Evolutionary conservation across 768 basidiomycete species (phyloP).

Genomic region (Amanita molliuscula): DNA sequence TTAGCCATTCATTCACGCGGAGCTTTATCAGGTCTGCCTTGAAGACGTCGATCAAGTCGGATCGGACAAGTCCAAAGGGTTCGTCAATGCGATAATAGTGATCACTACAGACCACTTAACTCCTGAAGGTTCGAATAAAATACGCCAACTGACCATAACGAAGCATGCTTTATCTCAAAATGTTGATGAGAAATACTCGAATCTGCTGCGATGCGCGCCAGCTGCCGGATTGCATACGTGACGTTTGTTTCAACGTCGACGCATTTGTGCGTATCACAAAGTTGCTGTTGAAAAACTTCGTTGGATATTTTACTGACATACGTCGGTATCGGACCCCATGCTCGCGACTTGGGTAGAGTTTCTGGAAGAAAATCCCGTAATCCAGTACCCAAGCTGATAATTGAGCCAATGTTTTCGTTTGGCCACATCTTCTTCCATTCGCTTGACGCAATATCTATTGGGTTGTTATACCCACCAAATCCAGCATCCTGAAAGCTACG

Average conservation of each 20-base stretch:
- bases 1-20: not conserved
- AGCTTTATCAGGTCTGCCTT: not conserved
- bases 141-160: not conserved
- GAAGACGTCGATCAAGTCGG: not conserved
- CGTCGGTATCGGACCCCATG: not conserved
- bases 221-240: not conserved
- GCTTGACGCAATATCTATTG: slow-evolving; percentile 9
- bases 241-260: not conserved
- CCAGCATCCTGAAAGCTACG: slow-evolving; percentile 14
- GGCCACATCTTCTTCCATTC: slow-evolving; percentile 13
- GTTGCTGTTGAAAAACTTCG: not conserved
- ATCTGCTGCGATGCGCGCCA: not conserved
- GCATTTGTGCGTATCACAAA: not conserved
- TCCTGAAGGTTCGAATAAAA: no score
- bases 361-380: slow-evolving; percentile 6
- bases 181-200: not conserved
- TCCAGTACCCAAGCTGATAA: slow-evolving; percentile 13
- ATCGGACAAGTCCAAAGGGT: not conserved
- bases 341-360: not conserved
- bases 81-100: not conserved
- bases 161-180: not conserved
- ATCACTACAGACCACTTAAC: not conserved
- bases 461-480: slow-evolving; percentile 17
- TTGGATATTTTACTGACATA: not conserved
- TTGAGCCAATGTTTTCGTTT: slow-evolving; percentile 6